These are phyloP conservation scores for Leccinum fibrillosum DNA, from an alignment of 768 basidiomycete species.

Conservation along the genomic window DNA sequence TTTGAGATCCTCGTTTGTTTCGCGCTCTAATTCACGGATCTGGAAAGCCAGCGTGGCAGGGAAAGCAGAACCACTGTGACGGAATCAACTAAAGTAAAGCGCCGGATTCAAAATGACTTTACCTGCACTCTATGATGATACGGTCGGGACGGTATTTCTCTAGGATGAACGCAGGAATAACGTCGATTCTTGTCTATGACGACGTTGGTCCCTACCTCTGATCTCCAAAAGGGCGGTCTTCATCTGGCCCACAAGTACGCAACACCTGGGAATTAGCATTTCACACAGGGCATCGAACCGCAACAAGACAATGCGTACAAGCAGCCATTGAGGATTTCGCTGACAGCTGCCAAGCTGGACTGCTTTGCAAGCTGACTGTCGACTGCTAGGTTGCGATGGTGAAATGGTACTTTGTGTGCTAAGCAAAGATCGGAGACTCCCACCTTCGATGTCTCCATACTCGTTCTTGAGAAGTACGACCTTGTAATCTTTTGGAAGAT, in stretches of 20 bases:
- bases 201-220: constrained; percentile 46
- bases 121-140: constrained; percentile 96
- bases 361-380: constrained; percentile 89
- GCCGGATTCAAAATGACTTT: constrained; percentile 18
- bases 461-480: constrained; percentile 94
- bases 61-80: constrained; percentile 86
- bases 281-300: neutral
- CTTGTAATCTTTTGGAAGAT: constrained; percentile 81
- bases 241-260: constrained; percentile 94
- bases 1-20: constrained; percentile 71
- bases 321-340: constrained; percentile 95
- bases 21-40: constrained; percentile 82
- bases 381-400: constrained; percentile 45
- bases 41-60: constrained; percentile 95
- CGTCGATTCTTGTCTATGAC: neutral
- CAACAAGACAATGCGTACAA: constrained; percentile 48
- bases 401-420: neutral
- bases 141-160: constrained; percentile 85
- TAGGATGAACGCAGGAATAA: constrained; percentile 26
- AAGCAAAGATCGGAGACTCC: neutral
- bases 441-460: constrained; percentile 91
- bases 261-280: constrained; percentile 56
- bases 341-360: constrained; percentile 80
- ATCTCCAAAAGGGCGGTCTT: constrained; percentile 88
- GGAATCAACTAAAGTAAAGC: constrained; percentile 1